Evolutionary conservation across 1,284 basidiomycete genomes (phyloP).

Genomic region (Fomes fomentarius): DNA sequence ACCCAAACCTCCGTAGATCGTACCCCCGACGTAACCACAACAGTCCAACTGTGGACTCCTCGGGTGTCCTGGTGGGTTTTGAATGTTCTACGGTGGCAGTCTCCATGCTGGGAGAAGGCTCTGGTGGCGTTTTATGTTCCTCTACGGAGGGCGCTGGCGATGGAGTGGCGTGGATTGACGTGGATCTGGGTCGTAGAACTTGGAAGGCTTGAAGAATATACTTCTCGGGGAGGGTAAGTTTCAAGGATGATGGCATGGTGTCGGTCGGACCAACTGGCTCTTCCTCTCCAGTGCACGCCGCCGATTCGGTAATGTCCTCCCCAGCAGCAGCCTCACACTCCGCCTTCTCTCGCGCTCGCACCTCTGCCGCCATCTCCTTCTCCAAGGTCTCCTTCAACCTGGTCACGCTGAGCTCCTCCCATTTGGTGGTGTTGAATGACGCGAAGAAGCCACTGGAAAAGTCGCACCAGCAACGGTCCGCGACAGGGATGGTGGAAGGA

Average conservation of each 20-base stretch:
- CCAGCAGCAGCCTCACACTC: conserved; percentile 29
- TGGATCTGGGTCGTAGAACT: background rate
- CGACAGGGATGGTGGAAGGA: conserved; percentile 56
- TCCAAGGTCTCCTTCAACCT: conserved; percentile 47
- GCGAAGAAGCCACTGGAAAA: conserved; percentile 64
- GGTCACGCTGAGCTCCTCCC: conserved; percentile 67
- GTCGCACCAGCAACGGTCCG: conserved; percentile 84
- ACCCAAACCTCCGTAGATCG: conserved; percentile 71
- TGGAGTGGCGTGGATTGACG: background rate
- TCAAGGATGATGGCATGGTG: background rate
- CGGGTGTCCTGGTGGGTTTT: background rate
- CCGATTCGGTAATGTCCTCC: conserved; percentile 9
- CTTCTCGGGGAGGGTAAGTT: background rate
- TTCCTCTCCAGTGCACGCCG: conserved; percentile 2
- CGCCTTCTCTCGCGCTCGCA: conserved; percentile 22
- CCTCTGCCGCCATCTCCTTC: conserved; percentile 30
- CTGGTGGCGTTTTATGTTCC: background rate
- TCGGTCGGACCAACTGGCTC: background rate
- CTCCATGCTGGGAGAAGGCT: background rate
- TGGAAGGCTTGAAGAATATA: background rate
- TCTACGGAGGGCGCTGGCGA: background rate
- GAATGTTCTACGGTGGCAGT: background rate
- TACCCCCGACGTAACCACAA: conserved; percentile 56
- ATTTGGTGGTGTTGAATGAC: conserved; percentile 71
- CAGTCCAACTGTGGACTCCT: background rate